Conservation (phyloP, 2,329 filamentous ascomycete genomes). For the Trichoderma oligosporum region DNA sequence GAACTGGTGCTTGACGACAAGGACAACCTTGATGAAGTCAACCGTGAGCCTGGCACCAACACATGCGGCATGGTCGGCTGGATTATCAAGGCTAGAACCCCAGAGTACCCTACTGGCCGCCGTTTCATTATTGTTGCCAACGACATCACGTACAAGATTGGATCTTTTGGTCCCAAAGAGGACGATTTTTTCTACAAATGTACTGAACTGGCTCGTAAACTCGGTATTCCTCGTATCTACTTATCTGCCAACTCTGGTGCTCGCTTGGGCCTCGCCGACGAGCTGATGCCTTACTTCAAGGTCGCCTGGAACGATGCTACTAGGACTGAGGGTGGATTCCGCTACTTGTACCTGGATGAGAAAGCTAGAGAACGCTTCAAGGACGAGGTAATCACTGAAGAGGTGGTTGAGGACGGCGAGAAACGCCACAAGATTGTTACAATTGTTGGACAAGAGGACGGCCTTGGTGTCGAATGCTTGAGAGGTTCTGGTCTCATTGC, state of each 20-base stretch:
- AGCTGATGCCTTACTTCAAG: constrained; percentile 94
- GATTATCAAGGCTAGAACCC: constrained; percentile 90
- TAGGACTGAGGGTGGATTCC: constrained; percentile 86
- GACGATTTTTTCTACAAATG: constrained; percentile 99
- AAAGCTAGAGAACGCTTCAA: constrained; percentile 84
- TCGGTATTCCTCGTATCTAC: constrained; percentile 96
- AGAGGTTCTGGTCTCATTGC: constrained; percentile 97
- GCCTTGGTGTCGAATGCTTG: constrained; percentile 94
- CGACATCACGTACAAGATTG: constrained; percentile 99
- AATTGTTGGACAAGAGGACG: constrained; percentile 88
- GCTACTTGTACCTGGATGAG: constrained; percentile 90
- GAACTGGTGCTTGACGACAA: constrained; percentile 94
- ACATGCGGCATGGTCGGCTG: constrained; percentile 97
- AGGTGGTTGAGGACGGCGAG: constrained; percentile 81
- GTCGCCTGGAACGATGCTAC: constrained; percentile 88
- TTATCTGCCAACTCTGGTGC: constrained; percentile 98
- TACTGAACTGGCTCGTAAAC: constrained; percentile 88
- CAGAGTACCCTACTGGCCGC: constrained; percentile 88
- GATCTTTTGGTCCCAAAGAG: constrained; percentile 93
- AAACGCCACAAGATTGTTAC: constrained; percentile 91
- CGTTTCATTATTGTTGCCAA: constrained; percentile 97
- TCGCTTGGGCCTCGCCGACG: constrained; percentile 91
- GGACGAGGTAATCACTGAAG: constrained; percentile 71
- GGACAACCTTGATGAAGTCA: constrained; percentile 87
- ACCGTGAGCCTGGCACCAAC: constrained; percentile 92